These are phyloP conservation scores for Eucalyptus viminalis DNA, from an alignment of 345 rosid genomes.

Conservation along the genomic window DNA sequence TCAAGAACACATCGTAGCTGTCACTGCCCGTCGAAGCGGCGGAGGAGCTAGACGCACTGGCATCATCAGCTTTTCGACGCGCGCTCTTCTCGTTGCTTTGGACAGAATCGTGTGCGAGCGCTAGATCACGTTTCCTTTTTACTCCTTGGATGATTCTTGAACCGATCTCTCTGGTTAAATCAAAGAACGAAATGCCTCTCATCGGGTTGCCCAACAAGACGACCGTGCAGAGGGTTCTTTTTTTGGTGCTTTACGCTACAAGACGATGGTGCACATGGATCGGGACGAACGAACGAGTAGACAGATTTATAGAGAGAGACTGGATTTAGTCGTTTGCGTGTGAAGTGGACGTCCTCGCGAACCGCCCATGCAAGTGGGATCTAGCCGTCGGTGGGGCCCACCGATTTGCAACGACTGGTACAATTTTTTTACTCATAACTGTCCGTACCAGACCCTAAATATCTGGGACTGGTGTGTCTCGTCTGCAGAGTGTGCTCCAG, in stretches of 20 bases:
- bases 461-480: too few relatives aligned
- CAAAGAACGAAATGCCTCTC: not conserved
- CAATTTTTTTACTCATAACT: too few relatives aligned
- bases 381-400: not conserved
- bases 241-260: too few relatives aligned
- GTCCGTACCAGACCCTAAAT: too few relatives aligned
- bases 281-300: too few relatives aligned
- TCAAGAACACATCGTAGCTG: not conserved
- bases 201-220: not conserved
- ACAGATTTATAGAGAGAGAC: not conserved
- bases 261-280: too few relatives aligned
- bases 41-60: not conserved
- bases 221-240: too few relatives aligned
- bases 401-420: too few relatives aligned
- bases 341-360: not conserved
- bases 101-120: rapidly evolving
- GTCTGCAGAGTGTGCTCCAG: rapidly evolving
- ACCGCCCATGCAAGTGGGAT: not conserved
- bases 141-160: not conserved
- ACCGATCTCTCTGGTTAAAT: not conserved
- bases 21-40: rapidly evolving
- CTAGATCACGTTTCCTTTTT: not conserved
- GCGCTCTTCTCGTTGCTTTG: not conserved
- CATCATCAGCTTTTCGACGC: rapidly evolving
- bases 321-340: not conserved